These are phyloP conservation scores for Diaporthe velutina DNA, from an alignment of 2,329 filamentous ascomycete genomes.

Conservation along the genomic window DNA sequence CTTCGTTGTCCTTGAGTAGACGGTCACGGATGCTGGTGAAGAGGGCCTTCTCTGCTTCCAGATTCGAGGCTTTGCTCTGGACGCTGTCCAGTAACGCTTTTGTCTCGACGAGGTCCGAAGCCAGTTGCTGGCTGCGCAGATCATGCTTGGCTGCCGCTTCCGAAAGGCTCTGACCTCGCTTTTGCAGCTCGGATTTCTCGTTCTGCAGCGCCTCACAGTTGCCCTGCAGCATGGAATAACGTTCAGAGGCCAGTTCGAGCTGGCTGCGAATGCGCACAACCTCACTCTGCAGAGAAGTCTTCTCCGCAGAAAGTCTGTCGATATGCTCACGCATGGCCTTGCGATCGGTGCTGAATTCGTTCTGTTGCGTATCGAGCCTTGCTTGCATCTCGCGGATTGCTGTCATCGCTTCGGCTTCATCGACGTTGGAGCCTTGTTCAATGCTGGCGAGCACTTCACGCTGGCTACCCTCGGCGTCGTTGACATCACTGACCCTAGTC, in stretches of 20 bases:
- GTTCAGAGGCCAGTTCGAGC: slow-evolving; percentile 82
- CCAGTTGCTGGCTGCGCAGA: slow-evolving; percentile 88
- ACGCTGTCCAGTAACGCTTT: slow-evolving; percentile 86
- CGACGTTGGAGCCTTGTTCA: slow-evolving; percentile 67
- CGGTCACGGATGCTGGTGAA: slow-evolving; percentile 95
- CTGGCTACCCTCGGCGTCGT: slow-evolving; percentile 75
- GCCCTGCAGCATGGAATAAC: slow-evolving; percentile 89
- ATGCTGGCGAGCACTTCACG: slow-evolving; percentile 70
- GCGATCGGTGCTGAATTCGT: slow-evolving; percentile 85
- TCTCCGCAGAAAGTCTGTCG: slow-evolving; percentile 84
- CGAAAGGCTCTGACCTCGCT: slow-evolving; percentile 80
- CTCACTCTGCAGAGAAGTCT: slow-evolving; percentile 84
- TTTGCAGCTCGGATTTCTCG: slow-evolving; percentile 89
- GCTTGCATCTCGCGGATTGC: slow-evolving; percentile 88
- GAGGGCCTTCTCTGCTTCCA: slow-evolving; percentile 94
- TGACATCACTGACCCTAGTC: slow-evolving; percentile 70
- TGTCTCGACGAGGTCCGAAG: slow-evolving; percentile 91
- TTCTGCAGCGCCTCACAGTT: slow-evolving; percentile 87
- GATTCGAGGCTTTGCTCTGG: slow-evolving; percentile 89
- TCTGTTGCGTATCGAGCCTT: slow-evolving; percentile 90
- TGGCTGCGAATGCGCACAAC: slow-evolving; percentile 85
- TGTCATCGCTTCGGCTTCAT: slow-evolving; percentile 78
- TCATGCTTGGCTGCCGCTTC: slow-evolving; percentile 93
- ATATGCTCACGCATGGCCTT: slow-evolving; percentile 87
- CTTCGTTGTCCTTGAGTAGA: slow-evolving; percentile 89